phyloP scores from a whole-genome alignment of 495 filamentous ascomycete genomes.

The Talaromyces trachyspermus region DNA sequence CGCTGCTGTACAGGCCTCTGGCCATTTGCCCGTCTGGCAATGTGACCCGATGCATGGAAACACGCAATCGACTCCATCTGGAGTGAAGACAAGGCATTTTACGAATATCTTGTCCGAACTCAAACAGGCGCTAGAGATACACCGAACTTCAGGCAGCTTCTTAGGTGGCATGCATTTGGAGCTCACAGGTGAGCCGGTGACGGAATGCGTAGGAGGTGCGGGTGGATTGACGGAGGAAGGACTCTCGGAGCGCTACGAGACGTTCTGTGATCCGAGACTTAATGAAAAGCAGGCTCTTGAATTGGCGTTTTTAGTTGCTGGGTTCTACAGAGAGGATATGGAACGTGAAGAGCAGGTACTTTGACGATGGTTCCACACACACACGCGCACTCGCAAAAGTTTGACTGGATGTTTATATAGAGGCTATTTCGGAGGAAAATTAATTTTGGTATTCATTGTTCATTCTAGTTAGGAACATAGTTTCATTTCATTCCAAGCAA shows the following conservation, averaged over 20 bases:
- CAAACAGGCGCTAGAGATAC: constrained; percentile 68
- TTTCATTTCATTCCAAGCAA: too few species aligned
- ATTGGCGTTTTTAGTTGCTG: constrained; percentile 87
- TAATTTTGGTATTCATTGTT: too few species aligned
- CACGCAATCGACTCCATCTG: constrained; percentile 51
- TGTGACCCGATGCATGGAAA: constrained; percentile 98
- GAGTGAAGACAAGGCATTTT: constrained; percentile 85
- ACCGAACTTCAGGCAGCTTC: constrained; percentile 72
- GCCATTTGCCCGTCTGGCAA: constrained; percentile 85
- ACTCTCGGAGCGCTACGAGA: constrained; percentile 79
- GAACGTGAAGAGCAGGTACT: background rate
- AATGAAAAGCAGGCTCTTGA: constrained; percentile 98
- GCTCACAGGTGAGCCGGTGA: constrained; percentile 90
- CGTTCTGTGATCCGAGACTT: constrained; percentile 87
- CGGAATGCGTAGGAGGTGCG: constrained; percentile 90
- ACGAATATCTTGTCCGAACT: constrained; percentile 80
- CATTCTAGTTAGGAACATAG: too few species aligned
- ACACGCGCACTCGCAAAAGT: too few species aligned
- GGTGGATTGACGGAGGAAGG: constrained; percentile 83
- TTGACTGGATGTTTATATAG: too few species aligned
- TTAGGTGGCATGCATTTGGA: constrained; percentile 94
- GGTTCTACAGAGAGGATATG: constrained; percentile 55
- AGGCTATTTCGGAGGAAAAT: too few species aligned
- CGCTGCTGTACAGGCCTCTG: constrained; percentile 66
- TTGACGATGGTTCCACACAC: too few species aligned